phyloP scores from a whole-genome alignment of 2,329 filamentous ascomycete species.

The Fusarium mundagurra region DNA sequence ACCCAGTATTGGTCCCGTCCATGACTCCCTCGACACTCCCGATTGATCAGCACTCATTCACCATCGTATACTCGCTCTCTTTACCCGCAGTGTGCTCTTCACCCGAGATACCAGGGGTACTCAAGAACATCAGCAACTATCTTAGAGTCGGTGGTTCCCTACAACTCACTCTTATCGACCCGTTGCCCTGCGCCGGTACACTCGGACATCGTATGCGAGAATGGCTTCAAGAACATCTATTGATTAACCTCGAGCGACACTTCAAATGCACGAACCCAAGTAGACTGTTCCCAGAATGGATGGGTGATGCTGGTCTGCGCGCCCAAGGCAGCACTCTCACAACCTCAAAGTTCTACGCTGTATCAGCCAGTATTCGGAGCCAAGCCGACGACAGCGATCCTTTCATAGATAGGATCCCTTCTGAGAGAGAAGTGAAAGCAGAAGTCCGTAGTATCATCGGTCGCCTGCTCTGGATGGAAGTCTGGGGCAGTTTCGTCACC shows the following conservation, averaged over 20 bases:
- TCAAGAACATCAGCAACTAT: constrained; percentile 65
- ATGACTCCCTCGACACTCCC: constrained; percentile 50
- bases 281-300: constrained; percentile 66
- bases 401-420: constrained; percentile 28
- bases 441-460: constrained; percentile 64
- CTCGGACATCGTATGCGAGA: constrained; percentile 65
- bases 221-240: constrained; percentile 71
- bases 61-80: constrained; percentile 61
- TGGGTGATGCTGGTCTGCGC: constrained; percentile 64
- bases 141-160: constrained; percentile 65
- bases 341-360: constrained; percentile 60
- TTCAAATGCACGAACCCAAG: constrained; percentile 70
- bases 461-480: constrained; percentile 68
- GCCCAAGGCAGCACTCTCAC: constrained; percentile 59
- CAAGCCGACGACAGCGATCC: constrained; percentile 37
- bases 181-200: constrained; percentile 64
- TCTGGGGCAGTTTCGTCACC: constrained; percentile 65
- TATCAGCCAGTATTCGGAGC: constrained; percentile 46
- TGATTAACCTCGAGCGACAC: constrained; percentile 66
- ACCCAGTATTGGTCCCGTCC: constrained; percentile 52
- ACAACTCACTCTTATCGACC: constrained; percentile 70
- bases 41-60: constrained; percentile 56
- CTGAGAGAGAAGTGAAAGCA: constrained; percentile 49
- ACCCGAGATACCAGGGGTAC: constrained; percentile 63
- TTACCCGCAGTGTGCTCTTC: constrained; percentile 67